A percentile compares a stretch with the other conserved stretches of the same genome.
Evolutionary conservation across 164 flowering plant species (phyloP).

Genomic region (Stephania japonica): DNA sequence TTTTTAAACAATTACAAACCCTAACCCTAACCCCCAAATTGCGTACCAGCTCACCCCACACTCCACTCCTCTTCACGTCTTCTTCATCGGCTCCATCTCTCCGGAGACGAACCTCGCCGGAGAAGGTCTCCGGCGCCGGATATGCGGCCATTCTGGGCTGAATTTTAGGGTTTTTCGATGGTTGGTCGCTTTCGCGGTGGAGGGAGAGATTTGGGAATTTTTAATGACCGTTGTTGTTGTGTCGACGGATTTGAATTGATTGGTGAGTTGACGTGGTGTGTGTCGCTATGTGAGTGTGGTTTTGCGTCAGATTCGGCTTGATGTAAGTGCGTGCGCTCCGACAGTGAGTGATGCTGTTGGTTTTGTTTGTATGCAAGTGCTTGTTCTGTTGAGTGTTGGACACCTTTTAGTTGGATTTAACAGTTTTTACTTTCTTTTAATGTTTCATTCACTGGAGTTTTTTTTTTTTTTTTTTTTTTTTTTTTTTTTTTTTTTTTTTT

Average conservation of each 20-base stretch:
- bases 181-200: background rate
- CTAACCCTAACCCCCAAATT: background rate
- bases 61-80: background rate
- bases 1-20: too few species aligned
- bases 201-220: background rate
- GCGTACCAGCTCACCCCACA: constrained; percentile 4
- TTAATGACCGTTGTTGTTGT: background rate
- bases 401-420: too few species aligned
- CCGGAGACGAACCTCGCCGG: background rate
- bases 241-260: background rate
- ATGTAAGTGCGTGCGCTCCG: too few species aligned
- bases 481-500: too few species aligned
- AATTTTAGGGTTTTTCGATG: background rate
- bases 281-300: background rate
- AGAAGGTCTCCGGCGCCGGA: background rate
- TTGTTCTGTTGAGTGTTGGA: too few species aligned
- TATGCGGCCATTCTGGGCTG: background rate
- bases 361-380: too few species aligned
- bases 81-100: background rate
- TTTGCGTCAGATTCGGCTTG: background rate
- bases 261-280: background rate
- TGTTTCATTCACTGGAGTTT: too few species aligned
- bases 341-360: too few species aligned
- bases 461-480: too few species aligned
- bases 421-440: too few species aligned